A percentile compares a stretch with the other conserved stretches of the same genome.
These are phyloP conservation scores for Cubamyces lactineus DNA, from an alignment of 768 basidiomycete species.

Conservation along the genomic window DNA sequence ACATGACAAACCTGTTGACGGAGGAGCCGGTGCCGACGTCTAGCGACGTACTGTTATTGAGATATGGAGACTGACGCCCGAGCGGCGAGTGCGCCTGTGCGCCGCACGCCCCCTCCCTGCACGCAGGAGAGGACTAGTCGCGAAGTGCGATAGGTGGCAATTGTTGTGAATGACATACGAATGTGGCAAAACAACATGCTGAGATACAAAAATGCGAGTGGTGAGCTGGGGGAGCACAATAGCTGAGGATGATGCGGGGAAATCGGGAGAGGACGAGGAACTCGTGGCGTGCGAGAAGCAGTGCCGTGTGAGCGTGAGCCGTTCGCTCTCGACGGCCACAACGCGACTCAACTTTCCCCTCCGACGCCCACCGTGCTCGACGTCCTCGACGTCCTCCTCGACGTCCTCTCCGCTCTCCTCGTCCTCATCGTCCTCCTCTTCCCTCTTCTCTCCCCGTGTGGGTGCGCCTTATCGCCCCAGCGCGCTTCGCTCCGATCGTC, in stretches of 20 bases:
- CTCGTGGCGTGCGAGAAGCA: slow-evolving; percentile 29
- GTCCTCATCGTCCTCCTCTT: slow-evolving; percentile 19
- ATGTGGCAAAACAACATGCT: not conserved
- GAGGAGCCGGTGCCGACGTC: too few relatives aligned
- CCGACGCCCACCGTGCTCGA: slow-evolving; percentile 24
- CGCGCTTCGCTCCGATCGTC: slow-evolving; percentile 17
- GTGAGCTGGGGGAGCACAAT: not conserved
- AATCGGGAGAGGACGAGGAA: slow-evolving; percentile 18
- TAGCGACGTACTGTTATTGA: too few relatives aligned
- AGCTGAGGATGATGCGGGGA: slow-evolving; percentile 4
- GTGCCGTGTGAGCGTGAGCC: slow-evolving; percentile 26
- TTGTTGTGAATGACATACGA: too few relatives aligned
- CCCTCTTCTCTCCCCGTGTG: not conserved
- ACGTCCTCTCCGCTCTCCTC: slow-evolving; percentile 2
- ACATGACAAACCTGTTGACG: too few relatives aligned
- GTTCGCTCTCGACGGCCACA: slow-evolving; percentile 21
- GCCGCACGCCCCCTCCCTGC: too few relatives aligned
- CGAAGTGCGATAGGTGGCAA: too few relatives aligned
- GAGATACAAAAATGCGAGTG: not conserved
- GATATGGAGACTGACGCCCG: too few relatives aligned
- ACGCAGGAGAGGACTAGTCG: too few relatives aligned
- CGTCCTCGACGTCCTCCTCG: slow-evolving; percentile 26
- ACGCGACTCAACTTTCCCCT: slow-evolving; percentile 25
- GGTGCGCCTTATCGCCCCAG: slow-evolving; percentile 8
- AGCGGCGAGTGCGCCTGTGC: too few relatives aligned